These are phyloP conservation scores for Diplocarpon rosae DNA, from an alignment of 2,329 filamentous ascomycete genomes.

Conservation along the genomic window DNA sequence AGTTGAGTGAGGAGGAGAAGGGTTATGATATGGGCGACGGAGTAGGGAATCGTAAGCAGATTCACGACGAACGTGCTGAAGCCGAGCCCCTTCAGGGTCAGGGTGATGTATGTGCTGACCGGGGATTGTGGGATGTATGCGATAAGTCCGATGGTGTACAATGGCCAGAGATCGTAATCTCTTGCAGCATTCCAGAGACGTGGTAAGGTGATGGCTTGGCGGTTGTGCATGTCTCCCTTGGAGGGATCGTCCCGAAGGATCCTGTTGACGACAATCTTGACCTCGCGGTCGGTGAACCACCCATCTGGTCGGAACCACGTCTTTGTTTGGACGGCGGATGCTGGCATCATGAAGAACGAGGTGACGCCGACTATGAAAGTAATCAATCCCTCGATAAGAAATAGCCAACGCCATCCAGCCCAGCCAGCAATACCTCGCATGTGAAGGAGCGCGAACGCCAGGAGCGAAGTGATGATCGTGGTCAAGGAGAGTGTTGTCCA, in stretches of 20 bases:
- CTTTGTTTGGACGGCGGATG: conserved; percentile 50
- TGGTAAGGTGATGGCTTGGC: conserved; percentile 40
- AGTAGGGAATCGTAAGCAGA: conserved; percentile 35
- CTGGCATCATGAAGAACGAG: conserved; percentile 46
- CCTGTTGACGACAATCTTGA: conserved; percentile 56
- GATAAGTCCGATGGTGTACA: conserved; percentile 36
- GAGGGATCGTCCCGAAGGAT: conserved; percentile 40
- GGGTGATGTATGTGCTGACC: conserved; percentile 39
- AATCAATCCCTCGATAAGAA: conserved; percentile 45
- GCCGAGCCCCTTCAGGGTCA: conserved; percentile 33
- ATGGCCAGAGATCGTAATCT: conserved; percentile 51
- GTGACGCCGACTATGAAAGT: conserved; percentile 41
- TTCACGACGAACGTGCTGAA: conserved; percentile 34
- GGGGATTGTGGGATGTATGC: conserved; percentile 39
- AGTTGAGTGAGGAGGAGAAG: conserved; percentile 36
- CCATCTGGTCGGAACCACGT: conserved; percentile 44
- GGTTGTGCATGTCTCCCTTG: conserved; percentile 48
- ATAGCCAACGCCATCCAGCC: conserved; percentile 43
- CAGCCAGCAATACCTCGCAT: conserved; percentile 38
- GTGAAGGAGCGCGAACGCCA: conserved; percentile 43
- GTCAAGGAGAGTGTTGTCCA: conserved; percentile 49
- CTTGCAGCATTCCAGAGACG: conserved; percentile 40
- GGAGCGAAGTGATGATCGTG: conserved; percentile 36
- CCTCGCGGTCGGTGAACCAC: conserved; percentile 53
- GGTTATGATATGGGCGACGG: conserved; percentile 34